Conservation (phyloP, 2,329 filamentous ascomycete genomes). For the Cladorrhinum sp. region DNA sequence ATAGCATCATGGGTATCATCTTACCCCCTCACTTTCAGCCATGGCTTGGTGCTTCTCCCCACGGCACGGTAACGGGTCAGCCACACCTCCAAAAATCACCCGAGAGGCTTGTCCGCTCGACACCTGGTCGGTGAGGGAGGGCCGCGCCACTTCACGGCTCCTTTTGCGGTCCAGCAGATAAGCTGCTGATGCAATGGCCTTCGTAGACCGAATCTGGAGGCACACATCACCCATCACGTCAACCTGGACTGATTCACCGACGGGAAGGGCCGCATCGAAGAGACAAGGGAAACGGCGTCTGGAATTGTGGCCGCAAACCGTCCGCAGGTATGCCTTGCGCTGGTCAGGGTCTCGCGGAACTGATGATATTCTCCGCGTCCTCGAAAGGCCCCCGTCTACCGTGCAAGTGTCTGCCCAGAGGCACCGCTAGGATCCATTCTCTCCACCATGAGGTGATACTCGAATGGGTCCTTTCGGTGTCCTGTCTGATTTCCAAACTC, state of each 20-base stretch:
- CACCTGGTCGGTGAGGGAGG: not conserved
- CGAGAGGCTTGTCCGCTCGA: constrained; percentile 6
- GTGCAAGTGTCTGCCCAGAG: constrained; percentile 5
- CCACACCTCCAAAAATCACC: constrained; percentile 6
- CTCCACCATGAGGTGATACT: constrained; percentile 8
- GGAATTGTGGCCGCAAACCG: not conserved
- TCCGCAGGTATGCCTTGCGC: constrained; percentile 3
- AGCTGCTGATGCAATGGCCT: not conserved
- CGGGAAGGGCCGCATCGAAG: constrained; percentile 7
- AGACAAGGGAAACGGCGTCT: not conserved
- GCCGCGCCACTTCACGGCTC: constrained; percentile 10
- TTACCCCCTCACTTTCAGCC: not conserved
- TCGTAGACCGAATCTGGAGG: not conserved
- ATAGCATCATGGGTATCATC: not conserved
- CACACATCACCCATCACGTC: not conserved
- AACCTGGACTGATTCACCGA: not conserved
- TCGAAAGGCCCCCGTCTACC: not conserved
- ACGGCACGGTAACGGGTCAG: constrained; percentile 5
- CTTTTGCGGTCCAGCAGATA: constrained; percentile 11
- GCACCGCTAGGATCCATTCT: constrained; percentile 1
- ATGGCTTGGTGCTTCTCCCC: not conserved
- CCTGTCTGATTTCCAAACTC: not conserved
- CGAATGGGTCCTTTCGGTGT: not conserved
- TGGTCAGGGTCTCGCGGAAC: constrained; percentile 1
- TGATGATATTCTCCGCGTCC: not conserved